These are phyloP conservation scores for Marchantia polymorpha DNA, from an alignment of 225 moss, liverwort and hornwort genomes.

Conservation along the genomic window DNA sequence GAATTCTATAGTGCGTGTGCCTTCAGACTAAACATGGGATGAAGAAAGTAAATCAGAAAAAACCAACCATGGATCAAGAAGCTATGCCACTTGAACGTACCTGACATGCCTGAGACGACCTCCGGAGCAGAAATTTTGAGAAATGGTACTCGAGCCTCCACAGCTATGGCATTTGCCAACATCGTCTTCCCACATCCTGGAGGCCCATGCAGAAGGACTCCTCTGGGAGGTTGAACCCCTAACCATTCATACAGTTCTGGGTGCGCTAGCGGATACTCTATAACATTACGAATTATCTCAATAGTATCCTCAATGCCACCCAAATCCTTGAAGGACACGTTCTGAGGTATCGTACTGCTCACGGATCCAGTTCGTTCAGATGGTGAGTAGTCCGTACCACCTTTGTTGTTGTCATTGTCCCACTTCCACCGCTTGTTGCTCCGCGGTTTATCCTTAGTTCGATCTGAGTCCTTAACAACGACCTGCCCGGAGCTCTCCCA, in stretches of 20 bases:
- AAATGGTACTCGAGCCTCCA: constrained; percentile 83
- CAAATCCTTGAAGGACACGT: constrained; percentile 76
- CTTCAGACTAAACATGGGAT: too few species aligned
- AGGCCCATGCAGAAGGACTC: constrained; percentile 86
- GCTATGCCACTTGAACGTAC: constrained; percentile 27
- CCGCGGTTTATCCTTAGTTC: constrained; percentile 20
- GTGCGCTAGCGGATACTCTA: constrained; percentile 78
- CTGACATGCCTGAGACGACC: constrained; percentile 99
- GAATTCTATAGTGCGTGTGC: too few species aligned
- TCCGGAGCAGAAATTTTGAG: constrained; percentile 95
- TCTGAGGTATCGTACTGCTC: constrained; percentile 51
- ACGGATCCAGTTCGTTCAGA: constrained; percentile 37
- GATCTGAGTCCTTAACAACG: not conserved
- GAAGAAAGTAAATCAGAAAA: too few species aligned
- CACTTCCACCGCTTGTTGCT: constrained; percentile 51
- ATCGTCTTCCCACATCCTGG: constrained; percentile 98
- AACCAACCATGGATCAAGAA: not conserved
- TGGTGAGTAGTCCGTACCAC: constrained; percentile 38
- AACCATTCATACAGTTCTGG: constrained; percentile 76
- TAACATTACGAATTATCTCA: constrained; percentile 65
- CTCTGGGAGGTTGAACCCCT: constrained; percentile 76
- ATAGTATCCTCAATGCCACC: constrained; percentile 84
- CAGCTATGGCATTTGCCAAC: constrained; percentile 94
- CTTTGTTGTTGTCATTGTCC: constrained; percentile 42
- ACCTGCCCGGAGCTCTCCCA: constrained; percentile 31